Conservation (phyloP, 805 yeast genomes). For the Priceomyces melissophilus region DNA sequence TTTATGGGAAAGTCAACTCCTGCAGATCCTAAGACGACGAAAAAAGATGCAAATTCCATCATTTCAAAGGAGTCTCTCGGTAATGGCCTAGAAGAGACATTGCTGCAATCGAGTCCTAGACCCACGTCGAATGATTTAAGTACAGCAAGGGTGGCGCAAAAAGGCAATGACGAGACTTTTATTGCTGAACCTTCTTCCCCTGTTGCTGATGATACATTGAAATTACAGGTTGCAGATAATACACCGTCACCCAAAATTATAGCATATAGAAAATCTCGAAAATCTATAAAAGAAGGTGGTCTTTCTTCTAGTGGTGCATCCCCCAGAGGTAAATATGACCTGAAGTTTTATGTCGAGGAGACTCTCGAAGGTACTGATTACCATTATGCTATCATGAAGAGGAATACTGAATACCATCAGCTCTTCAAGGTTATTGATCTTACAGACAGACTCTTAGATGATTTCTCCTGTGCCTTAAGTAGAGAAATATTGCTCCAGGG, state of each 20-base stretch:
- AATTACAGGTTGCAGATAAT: not conserved
- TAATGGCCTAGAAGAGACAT: conserved; percentile 2
- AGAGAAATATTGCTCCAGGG: conserved; percentile 88
- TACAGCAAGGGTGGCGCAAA: conserved; percentile 1
- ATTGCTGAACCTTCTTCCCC: not conserved
- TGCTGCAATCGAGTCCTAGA: conserved; percentile 1
- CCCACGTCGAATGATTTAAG: not conserved
- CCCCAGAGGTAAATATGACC: conserved; percentile 27
- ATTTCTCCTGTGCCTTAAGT: conserved; percentile 85
- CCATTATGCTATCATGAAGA: conserved; percentile 58
- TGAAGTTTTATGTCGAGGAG: conserved; percentile 54
- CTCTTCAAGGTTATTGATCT: conserved; percentile 64
- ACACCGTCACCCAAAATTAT: conserved; percentile 35
- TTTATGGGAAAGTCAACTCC: conserved; percentile 42
- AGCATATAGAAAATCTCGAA: conserved; percentile 33
- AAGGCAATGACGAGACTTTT: not conserved
- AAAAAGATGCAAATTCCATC: conserved; percentile 44
- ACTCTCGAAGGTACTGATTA: conserved; percentile 54
- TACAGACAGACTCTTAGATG: conserved; percentile 75
- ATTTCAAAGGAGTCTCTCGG: conserved; percentile 26
- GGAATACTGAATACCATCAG: conserved; percentile 74
- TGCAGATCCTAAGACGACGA: conserved; percentile 51
- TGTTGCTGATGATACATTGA: not conserved
- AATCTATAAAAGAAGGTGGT: conserved; percentile 32
- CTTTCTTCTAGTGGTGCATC: conserved; percentile 11